These are phyloP conservation scores for Flaveria bidentis DNA, from an alignment of 129 eudicot genomes.

Conservation along the genomic window DNA sequence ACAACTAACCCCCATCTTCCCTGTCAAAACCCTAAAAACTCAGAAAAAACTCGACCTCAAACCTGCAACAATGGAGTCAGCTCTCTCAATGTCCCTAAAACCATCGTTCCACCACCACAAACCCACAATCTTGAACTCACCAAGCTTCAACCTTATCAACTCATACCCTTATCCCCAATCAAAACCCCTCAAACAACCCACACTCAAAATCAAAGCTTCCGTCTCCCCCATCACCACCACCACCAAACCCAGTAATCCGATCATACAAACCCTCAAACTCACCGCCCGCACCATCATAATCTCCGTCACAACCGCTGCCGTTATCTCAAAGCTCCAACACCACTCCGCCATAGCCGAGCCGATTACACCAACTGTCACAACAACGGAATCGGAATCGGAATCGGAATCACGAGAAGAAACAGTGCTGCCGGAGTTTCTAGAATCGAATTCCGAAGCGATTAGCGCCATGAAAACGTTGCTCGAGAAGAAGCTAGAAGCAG, in stretches of 20 bases:
- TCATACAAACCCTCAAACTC: constrained; percentile 46
- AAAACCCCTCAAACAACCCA: constrained; percentile 36
- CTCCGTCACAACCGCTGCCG: constrained; percentile 44
- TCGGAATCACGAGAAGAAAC: constrained; percentile 24
- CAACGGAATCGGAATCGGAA: constrained; percentile 21
- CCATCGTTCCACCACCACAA: constrained; percentile 28
- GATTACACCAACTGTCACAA: constrained; percentile 19
- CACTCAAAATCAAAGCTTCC: constrained; percentile 20
- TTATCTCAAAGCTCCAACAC: constrained; percentile 41
- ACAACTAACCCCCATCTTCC: constrained; percentile 8
- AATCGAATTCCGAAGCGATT: constrained; percentile 51
- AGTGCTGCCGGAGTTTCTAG: constrained; percentile 41
- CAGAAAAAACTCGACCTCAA: not conserved
- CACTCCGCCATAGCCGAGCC: constrained; percentile 51
- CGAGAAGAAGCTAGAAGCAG: constrained; percentile 51
- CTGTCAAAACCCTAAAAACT: constrained; percentile 32
- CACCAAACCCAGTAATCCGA: constrained; percentile 18
- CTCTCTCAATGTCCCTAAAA: constrained; percentile 27
- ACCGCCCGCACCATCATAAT: constrained; percentile 52
- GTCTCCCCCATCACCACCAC: not conserved
- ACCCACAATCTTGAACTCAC: constrained; percentile 11
- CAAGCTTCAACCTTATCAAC: constrained; percentile 10
- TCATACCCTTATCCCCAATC: constrained; percentile 28
- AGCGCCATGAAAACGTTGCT: constrained; percentile 46
- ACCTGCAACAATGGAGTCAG: constrained; percentile 36